These are phyloP conservation scores for Sanchytrium tribonematis DNA, from an alignment of 371 early-diverging fungal genomes.

Conservation along the genomic window DNA sequence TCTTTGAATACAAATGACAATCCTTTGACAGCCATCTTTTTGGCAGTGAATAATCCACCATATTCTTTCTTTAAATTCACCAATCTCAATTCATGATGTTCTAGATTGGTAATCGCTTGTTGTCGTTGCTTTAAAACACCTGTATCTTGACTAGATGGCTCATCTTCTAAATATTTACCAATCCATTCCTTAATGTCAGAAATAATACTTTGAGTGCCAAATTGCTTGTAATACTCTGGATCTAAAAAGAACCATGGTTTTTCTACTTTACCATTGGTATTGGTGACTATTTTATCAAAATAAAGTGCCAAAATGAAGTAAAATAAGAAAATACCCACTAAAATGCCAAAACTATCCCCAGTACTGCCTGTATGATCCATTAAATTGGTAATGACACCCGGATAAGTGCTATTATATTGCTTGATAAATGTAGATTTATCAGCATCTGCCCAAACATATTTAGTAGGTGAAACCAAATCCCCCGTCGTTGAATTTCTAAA, in stretches of 20 bases:
- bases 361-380: slow-evolving; percentile 13
- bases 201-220: too few species aligned
- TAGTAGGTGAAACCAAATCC: slow-evolving; percentile 10
- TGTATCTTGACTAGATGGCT: slow-evolving; percentile 1
- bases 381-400: slow-evolving; percentile 27
- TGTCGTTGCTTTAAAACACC: slow-evolving; percentile 5
- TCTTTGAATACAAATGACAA: slow-evolving; percentile 25
- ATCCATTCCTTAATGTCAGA: not conserved
- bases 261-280: too few species aligned
- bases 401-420: slow-evolving; percentile 5
- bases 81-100: slow-evolving; percentile 17
- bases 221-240: too few species aligned
- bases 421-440: slow-evolving; percentile 1
- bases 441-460: too few species aligned
- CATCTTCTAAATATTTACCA: not conserved
- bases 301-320: slow-evolving; percentile 6
- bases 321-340: slow-evolving; percentile 4
- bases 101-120: not conserved
- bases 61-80: slow-evolving; percentile 32
- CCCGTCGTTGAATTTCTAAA: slow-evolving; percentile 1
- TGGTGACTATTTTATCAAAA: slow-evolving; percentile 8
- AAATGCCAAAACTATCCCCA: slow-evolving; percentile 7
- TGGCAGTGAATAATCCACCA: slow-evolving; percentile 17
- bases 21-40: slow-evolving; percentile 32
- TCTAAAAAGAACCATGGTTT: too few species aligned